Percentiles rank a stretch among this genome's conserved stretches.
These are phyloP conservation scores for Xylariomycetidae sp. DNA, from an alignment of 2,329 filamentous ascomycete species.

Conservation along the genomic window DNA sequence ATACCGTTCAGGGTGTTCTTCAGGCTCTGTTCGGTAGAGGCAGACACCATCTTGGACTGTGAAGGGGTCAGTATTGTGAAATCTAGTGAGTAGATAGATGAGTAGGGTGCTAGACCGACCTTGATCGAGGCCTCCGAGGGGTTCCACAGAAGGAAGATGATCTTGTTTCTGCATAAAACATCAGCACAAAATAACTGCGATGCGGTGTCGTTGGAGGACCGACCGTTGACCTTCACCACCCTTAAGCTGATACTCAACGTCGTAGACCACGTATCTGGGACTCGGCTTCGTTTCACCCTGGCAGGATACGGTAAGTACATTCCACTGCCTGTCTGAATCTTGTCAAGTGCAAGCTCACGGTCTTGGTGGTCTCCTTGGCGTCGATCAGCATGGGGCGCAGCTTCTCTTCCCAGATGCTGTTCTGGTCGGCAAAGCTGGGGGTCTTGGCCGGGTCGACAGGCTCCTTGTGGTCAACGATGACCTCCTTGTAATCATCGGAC, in stretches of 20 bases:
- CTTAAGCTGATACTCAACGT: conserved; percentile 70
- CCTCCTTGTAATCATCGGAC: conserved; percentile 74
- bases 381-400: too few species aligned
- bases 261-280: conserved; percentile 78
- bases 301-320: conserved; percentile 29
- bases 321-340: too few species aligned
- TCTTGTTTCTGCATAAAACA: conserved; percentile 57
- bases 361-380: conserved; percentile 68
- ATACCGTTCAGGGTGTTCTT: conserved; percentile 74
- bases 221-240: conserved; percentile 67
- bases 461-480: conserved; percentile 75
- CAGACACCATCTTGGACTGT: conserved; percentile 81
- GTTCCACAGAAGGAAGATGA: conserved; percentile 75
- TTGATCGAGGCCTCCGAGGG: too few species aligned
- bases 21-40: conserved; percentile 79
- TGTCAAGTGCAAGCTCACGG: too few species aligned
- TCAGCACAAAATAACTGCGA: conserved; percentile 6
- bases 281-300: conserved; percentile 58
- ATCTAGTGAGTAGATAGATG: too few species aligned
- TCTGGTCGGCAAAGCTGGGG: too few species aligned
- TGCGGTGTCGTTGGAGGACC: conserved; percentile 25
- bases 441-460: too few species aligned
- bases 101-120: too few species aligned
- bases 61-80: conserved; percentile 10
- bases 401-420: too few species aligned